Evolutionary conservation across 345 rosid genomes (phyloP), one percentile per base, ranked within the genome.

Genomic region (Gossypium turneri): DNA sequence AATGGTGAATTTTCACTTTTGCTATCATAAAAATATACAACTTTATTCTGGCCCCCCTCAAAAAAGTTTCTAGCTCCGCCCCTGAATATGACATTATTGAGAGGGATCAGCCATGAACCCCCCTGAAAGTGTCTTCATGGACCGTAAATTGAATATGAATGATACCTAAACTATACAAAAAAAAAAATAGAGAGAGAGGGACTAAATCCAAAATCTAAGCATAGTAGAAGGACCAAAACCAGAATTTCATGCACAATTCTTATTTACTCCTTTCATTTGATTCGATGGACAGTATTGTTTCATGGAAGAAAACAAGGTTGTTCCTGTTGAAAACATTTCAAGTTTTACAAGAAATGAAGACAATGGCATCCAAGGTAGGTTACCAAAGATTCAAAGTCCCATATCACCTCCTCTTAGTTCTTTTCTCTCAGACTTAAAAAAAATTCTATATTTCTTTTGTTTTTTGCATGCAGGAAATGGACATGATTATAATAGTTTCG

Each of bases 291-390:
- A 53, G 74, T 79, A 86, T 87, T 84, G 78, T 74, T 88, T 86
- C 70, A 51, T 63, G 71, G 97, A 89, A 80, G 93, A 88, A 65
- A 85, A 86, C 70, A 88, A 85, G 80, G 58, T 87, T 34, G 85
- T 94, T 62, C 92, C 94, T 15, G 76, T 92, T 12, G 93, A 87
- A 67, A 85, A 84, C 44, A 91, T 91, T 75, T 88, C 97, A 77
- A 86, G 79, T 73, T 90, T 84, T 72, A 80, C 79, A 19, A 80
- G 78, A 45, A 76, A 67, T 52, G 81, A 79, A 81, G 82, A 70
- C 59, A 74, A 77, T 67, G 78, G 70, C 69, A 29, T 75, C 70
- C 87, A 81, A 81, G 97, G 97, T 94, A 43, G 3, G 50, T n/a
- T n/a, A 52, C 19, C 16, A 62, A 1, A 57, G 15, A 57, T 57